These are phyloP conservation scores for Zygotorulaspora florentina DNA, from an alignment of 805 yeast species.

Conservation along the genomic window DNA sequence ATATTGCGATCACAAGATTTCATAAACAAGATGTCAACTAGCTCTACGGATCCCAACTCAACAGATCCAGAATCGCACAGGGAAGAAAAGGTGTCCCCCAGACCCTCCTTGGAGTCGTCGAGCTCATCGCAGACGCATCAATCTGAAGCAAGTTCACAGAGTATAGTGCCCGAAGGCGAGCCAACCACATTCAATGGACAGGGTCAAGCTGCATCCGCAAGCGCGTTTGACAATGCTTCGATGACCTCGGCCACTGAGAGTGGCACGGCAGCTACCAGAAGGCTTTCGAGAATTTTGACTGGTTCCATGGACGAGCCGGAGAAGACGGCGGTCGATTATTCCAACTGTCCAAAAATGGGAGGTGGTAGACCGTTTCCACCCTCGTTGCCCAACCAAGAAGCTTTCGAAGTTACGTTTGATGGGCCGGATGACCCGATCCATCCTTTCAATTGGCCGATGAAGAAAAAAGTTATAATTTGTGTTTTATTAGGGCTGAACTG, in stretches of 20 bases:
- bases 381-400: constrained; percentile 47
- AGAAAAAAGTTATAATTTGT: constrained; percentile 45
- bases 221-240: constrained; percentile 6
- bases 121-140: constrained; percentile 9
- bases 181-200: constrained; percentile 11
- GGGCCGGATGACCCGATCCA: constrained; percentile 76
- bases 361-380: constrained; percentile 63
- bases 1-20: background rate
- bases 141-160: background rate
- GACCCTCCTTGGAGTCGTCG: constrained; percentile 3
- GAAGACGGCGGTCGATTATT: constrained; percentile 29
- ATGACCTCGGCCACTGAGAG: constrained; percentile 21
- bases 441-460: constrained; percentile 72
- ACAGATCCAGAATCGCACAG: background rate
- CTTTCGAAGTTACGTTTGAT: constrained; percentile 65
- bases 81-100: background rate
- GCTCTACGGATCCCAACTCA: background rate
- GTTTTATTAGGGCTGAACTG: constrained; percentile 47
- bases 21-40: background rate
- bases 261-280: constrained; percentile 30
- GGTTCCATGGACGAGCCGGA: constrained; percentile 33
- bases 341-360: constrained; percentile 59
- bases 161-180: constrained; percentile 14
- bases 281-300: constrained; percentile 42
- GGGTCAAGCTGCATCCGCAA: background rate